Percentiles rank a stretch among this genome's conserved stretches.
These are phyloP conservation scores for Suhomyces xylopsoci DNA, from an alignment of 805 yeast species.

Conservation along the genomic window DNA sequence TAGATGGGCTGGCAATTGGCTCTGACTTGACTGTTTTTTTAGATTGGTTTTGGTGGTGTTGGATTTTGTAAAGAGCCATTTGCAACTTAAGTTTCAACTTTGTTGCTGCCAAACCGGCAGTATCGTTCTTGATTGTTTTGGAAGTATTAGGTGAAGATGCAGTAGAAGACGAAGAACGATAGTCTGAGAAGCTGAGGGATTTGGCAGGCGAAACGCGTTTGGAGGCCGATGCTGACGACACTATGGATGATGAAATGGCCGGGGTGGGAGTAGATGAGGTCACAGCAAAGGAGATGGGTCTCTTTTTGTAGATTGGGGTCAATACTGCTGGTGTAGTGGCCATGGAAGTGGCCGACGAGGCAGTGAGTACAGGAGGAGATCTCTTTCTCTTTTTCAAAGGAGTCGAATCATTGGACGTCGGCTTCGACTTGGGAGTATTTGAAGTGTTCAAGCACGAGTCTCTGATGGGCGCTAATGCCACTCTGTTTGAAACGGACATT, in stretches of 20 bases:
- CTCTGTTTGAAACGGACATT: conserved; percentile 21
- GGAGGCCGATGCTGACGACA: neutral
- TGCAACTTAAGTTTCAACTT: conserved; percentile 42
- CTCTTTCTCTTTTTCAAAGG: conserved; percentile 9
- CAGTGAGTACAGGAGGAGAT: conserved; percentile 1
- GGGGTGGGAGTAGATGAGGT: conserved; percentile 1
- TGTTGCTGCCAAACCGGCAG: conserved; percentile 42
- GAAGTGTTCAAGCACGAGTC: conserved; percentile 27
- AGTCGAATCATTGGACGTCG: conserved; percentile 7
- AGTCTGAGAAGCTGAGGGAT: conserved; percentile 26
- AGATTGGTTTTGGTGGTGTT: conserved; percentile 12
- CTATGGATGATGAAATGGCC: neutral
- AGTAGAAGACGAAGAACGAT: conserved; percentile 14
- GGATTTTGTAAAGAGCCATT: conserved; percentile 40
- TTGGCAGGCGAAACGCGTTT: conserved; percentile 8
- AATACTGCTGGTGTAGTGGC: neutral
- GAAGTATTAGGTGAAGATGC: conserved; percentile 1
- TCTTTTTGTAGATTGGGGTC: conserved; percentile 6
- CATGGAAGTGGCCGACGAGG: conserved; percentile 1
- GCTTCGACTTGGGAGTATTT: conserved; percentile 14
- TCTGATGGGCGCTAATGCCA: conserved; percentile 38
- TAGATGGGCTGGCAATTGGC: neutral
- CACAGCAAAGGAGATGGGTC: conserved; percentile 1
- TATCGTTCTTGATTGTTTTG: conserved; percentile 18
- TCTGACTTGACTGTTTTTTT: neutral